Evolutionary conservation across 1,139 yeast genomes (phyloP), one percentile per base, ranked within the genome.

Genomic region (Williopsis jadinii): DNA sequence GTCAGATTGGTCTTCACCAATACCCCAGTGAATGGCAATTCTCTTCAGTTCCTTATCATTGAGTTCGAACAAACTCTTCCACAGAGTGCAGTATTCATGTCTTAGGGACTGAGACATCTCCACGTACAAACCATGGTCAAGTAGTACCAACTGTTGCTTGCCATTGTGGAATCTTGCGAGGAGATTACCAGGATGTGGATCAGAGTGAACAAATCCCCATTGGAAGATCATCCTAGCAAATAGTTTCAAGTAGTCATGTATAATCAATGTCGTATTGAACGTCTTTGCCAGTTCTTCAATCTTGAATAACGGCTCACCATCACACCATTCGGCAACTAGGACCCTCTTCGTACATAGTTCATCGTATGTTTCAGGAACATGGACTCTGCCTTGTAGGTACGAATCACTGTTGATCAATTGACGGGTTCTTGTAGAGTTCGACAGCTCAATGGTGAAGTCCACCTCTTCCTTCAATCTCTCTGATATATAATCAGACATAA

Each of bases 141-240:
- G 62, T 36, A 84, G 64, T 29, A 84, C 87, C 41, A 84, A 62
- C 54, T 83, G 77, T 54, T 79, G 84, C 36, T 65, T 62, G 9
- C 69, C 68, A n/a, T 53, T 44, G 27, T 63, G 60, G 28, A 64
- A 55, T 34, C 87, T 62, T 3, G 79, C 75, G 44, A 84, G 58
- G 46, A 84, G 61, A 55, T 84, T 84, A 4, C 95, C 95, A 1
- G 94, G 94, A 55, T 84, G 95, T 8, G 92, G 86, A 57, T 84
- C 95, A 40, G 88, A 77, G 58, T 84, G 94, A 12, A 84, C 79
- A 45, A 77, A 69, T 8, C 94, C 94, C 75, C 85, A 84, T 34
- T 72, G 67, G 58, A 83, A 84, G 28, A 83, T 80, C 63, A 82
- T 90, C 44, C 75, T 73, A 8, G 85, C 79, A 50, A 80, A 80